Evolutionary conservation across 306 rosid species (phyloP), one percentile per base, ranked within the genome.

Genomic region (Rosa persica): DNA sequence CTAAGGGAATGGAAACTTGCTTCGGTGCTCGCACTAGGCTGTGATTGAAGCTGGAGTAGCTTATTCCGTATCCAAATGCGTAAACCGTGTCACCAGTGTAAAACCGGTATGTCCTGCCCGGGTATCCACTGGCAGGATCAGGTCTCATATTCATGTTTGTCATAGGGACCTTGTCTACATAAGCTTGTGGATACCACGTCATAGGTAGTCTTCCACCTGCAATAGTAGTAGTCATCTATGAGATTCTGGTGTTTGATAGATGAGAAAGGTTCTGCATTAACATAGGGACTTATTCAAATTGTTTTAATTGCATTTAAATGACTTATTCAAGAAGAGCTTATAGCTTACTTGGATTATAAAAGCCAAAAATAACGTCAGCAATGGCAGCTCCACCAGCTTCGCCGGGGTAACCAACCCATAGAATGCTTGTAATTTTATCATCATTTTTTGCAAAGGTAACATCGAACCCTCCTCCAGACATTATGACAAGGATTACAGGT

Each of bases 301-400:
- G 19, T 30, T 62, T 12, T 15, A 25, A 5, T 62, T 64, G 69
- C 20, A 30, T 16, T 44, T 8, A 6, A n/a, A 27, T 1, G 36
- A 57, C 52, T 22, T 3, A 57, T 8, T 8, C 30, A 57, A 57
- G 9, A 12, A 60, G 39, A 62, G 20, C 5, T 62, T 20, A 44
- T 3, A 39, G 78, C 98, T 86, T 86, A 95, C 99, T 84, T 79
- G 99, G 99, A 86, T 95, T 95, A 58, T 62, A 86, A 66, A 43
- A 84, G 13, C 99, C 99, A 27, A 95, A 93, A 77, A 93, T 83
- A 15, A 92, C 89, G 81, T 95, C 99, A 55, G 99, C 93, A 20
- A 95, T 81, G 81, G 98, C 98, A 54, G 98, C 96, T 82, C 99
- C 99, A 70, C 99, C 99, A 11, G 99, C 99, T 86, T 95, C 94